Conservation (phyloP, 2,329 filamentous ascomycete genomes). For the Dichotomopilus funicola region DNA sequence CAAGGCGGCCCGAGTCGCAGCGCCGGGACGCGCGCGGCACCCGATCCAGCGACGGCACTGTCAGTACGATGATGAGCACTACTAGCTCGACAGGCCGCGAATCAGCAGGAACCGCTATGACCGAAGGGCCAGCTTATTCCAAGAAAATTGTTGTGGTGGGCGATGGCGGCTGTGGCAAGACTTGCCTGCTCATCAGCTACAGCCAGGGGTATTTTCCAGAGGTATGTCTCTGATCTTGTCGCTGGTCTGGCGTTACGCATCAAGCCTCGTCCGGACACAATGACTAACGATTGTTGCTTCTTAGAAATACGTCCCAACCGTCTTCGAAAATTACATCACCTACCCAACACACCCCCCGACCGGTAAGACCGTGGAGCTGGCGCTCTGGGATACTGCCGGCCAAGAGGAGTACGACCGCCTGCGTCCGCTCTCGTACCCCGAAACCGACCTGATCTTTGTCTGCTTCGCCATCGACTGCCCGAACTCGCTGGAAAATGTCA, state of each 20-base stretch:
- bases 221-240: conserved; percentile 47
- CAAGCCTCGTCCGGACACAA: background rate
- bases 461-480: conserved; percentile 99
- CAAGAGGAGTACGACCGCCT: conserved; percentile 98
- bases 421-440: conserved; percentile 91
- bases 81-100: conserved; percentile 54
- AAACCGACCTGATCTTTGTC: conserved; percentile 96
- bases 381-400: conserved; percentile 96
- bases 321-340: conserved; percentile 99
- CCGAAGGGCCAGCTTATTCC: conserved; percentile 85
- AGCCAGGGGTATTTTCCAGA: conserved; percentile 98
- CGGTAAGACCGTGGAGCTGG: conserved; percentile 92
- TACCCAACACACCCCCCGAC: conserved; percentile 82
- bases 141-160: conserved; percentile 99
- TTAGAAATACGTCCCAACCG: conserved; percentile 99
- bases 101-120: conserved; percentile 76
- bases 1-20: conserved; percentile 31
- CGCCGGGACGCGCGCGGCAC: conserved; percentile 46
- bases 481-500: conserved; percentile 94
- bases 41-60: conserved; percentile 80
- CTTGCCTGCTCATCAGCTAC: conserved; percentile 96
- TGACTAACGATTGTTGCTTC: background rate
- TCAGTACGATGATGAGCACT: conserved; percentile 75
- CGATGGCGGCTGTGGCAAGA: conserved; percentile 97
- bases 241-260: no score